Percentiles rank a stretch among this genome's conserved stretches.
phyloP scores from a whole-genome alignment of 495 filamentous ascomycete species.

The Chaetomium tenue region DNA sequence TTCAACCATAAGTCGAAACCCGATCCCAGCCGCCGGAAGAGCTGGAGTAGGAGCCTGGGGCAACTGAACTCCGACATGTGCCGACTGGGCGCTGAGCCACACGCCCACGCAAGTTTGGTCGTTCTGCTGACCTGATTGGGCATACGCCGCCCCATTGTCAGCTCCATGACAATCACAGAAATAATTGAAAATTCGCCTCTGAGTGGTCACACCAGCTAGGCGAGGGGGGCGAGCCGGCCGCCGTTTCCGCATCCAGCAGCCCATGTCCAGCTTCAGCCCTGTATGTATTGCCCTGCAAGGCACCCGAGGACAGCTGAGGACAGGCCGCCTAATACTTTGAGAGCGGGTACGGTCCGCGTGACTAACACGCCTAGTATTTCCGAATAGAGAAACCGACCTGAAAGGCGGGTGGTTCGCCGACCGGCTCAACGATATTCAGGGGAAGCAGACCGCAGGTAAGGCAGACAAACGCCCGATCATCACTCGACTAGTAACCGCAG shows the following conservation, averaged over 20 bases:
- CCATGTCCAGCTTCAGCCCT: conserved; percentile 1
- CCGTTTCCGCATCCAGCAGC: neutral
- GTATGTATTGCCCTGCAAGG: neutral
- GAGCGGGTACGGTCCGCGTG: neutral
- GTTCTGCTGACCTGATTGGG: neutral
- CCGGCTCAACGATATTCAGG: neutral
- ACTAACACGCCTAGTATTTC: neutral
- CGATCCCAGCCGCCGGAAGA: neutral
- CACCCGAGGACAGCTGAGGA: conserved; percentile 1
- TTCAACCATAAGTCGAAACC: no score
- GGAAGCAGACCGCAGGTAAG: neutral
- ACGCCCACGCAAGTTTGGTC: neutral
- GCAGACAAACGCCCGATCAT: neutral
- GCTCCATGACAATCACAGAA: neutral
- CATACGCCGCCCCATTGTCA: neutral
- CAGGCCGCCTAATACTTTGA: neutral
- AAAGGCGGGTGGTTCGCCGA: neutral
- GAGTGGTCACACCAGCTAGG: neutral
- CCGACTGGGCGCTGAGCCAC: neutral
- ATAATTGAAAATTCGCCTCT: neutral
- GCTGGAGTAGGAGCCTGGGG: neutral
- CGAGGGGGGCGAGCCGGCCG: neutral
- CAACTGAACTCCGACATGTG: no score
- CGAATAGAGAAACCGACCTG: neutral
- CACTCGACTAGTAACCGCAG: neutral